Percentiles rank a stretch among this genome's conserved stretches.
Evolutionary conservation across 2,329 filamentous ascomycete genomes (phyloP).

Genomic region (Phoma herbarum): DNA sequence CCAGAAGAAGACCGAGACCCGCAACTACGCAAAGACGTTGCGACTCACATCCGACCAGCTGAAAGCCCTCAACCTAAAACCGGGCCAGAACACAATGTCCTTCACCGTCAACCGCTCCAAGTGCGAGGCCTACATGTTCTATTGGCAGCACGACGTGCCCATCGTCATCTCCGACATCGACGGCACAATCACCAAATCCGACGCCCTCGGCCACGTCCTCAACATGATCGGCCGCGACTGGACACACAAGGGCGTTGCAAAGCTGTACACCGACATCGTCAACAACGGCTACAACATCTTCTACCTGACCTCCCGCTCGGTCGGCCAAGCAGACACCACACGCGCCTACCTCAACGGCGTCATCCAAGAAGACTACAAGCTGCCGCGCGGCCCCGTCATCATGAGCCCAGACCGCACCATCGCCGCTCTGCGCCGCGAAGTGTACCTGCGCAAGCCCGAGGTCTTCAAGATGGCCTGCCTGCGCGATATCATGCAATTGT

Average conservation of each 20-base stretch:
- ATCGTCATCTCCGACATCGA: slow-evolving; percentile 99
- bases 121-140: slow-evolving; percentile 90
- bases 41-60: slow-evolving; percentile 95
- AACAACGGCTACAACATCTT: slow-evolving; percentile 99
- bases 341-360: slow-evolving; percentile 90
- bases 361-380: slow-evolving; percentile 81
- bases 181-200: slow-evolving; percentile 97
- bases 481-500: slow-evolving; percentile 90
- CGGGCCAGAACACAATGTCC: slow-evolving; percentile 90
- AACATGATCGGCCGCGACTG: slow-evolving; percentile 98
- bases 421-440: slow-evolving; percentile 87
- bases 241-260: slow-evolving; percentile 96
- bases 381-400: slow-evolving; percentile 92
- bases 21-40: slow-evolving; percentile 96
- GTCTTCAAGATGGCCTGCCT: slow-evolving; percentile 99
- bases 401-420: slow-evolving; percentile 95
- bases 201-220: slow-evolving; percentile 90
- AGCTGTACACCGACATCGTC: slow-evolving; percentile 94
- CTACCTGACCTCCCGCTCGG: slow-evolving; percentile 93
- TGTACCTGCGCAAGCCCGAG: slow-evolving; percentile 95
- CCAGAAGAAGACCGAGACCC: slow-evolving; percentile 68
- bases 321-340: slow-evolving; percentile 92
- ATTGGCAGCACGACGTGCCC: slow-evolving; percentile 89
- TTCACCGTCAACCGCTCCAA: slow-evolving; percentile 97
- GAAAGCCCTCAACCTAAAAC: slow-evolving; percentile 81